A percentile compares a stretch with the other conserved stretches of the same genome.
These are phyloP conservation scores for Rhododendron henanense DNA, from an alignment of 148 eudicot species.

Conservation along the genomic window DNA sequence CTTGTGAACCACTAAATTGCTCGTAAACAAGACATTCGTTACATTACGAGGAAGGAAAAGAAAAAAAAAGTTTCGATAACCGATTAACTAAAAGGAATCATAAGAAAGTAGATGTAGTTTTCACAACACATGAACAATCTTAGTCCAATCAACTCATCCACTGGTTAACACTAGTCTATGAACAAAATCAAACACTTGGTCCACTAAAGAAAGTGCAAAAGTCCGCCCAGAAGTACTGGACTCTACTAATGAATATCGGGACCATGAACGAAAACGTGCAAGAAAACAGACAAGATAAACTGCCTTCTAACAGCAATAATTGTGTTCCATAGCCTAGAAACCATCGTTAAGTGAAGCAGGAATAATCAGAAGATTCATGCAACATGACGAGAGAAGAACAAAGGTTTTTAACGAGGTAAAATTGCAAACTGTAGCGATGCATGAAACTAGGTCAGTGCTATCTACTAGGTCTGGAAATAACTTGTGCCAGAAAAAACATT, in stretches of 20 bases:
- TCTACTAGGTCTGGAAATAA: too few relatives aligned
- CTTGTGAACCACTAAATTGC: too few relatives aligned
- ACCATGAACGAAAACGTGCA: not conserved
- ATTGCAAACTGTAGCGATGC: not conserved
- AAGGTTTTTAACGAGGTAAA: not conserved
- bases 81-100: too few relatives aligned
- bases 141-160: not conserved
- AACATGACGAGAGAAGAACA: not conserved
- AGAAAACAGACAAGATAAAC: not conserved
- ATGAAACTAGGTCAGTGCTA: not conserved
- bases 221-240: not conserved
- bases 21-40: too few relatives aligned
- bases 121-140: too few relatives aligned
- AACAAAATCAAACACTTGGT: not conserved
- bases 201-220: not conserved
- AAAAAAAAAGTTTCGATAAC: not conserved
- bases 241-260: not conserved
- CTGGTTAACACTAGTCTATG: not conserved
- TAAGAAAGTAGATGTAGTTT: too few relatives aligned
- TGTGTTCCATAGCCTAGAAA: not conserved
- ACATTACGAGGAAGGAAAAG: too few relatives aligned
- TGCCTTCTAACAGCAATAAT: too few relatives aligned
- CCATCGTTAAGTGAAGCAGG: not conserved
- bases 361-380: not conserved
- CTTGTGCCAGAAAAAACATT: too few relatives aligned